Conservation (phyloP, 106 monocot species). For the Iris macrosiphon region DNA sequence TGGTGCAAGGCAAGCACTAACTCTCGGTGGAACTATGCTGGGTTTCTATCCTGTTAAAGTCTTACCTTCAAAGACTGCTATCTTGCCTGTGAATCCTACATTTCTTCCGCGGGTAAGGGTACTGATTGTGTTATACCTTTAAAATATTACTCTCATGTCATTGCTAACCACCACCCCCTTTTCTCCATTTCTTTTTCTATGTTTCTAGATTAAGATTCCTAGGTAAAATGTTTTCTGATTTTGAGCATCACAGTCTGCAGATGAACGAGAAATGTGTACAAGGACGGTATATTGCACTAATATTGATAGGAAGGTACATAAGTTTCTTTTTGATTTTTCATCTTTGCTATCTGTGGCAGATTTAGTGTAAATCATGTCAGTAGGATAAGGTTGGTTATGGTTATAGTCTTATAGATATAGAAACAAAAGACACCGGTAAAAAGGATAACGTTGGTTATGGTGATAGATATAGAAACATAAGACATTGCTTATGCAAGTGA, state of each 20-base stretch:
- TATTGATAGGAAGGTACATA: conserved; percentile 40
- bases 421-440: too few relatives aligned
- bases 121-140: not conserved
- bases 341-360: too few relatives aligned
- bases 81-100: conserved; percentile 68
- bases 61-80: conserved; percentile 74
- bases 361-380: too few relatives aligned
- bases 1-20: conserved; percentile 45
- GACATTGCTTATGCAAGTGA: too few relatives aligned
- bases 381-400: too few relatives aligned
- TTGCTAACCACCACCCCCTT: not conserved
- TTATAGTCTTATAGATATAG: too few relatives aligned
- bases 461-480: too few relatives aligned
- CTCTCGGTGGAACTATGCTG: conserved; percentile 45
- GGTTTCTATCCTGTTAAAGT: conserved; percentile 52
- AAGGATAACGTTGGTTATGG: too few relatives aligned
- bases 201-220: not conserved
- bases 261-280: conserved; percentile 33
- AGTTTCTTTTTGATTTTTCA: too few relatives aligned
- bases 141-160: not conserved
- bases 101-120: conserved; percentile 57
- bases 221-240: not conserved
- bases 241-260: conserved; percentile 18
- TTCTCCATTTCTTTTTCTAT: not conserved
- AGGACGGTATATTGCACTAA: conserved; percentile 52